A percentile compares a stretch with the other conserved stretches of the same genome.
phyloP scores from a whole-genome alignment of 163 green algal genomes.

The Chloromonas sp. region DNA sequence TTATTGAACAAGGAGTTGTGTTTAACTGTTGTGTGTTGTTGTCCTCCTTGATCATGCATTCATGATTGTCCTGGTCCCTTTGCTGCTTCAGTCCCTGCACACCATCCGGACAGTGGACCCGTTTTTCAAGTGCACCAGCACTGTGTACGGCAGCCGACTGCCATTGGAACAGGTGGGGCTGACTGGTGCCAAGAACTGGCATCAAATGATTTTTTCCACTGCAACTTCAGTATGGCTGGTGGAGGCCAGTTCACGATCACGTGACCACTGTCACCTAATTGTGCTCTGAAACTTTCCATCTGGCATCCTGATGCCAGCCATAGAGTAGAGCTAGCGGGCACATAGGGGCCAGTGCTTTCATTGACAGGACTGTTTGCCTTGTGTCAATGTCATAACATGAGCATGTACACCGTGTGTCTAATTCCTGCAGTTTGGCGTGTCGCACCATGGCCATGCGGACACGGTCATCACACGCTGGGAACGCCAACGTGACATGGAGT shows the following conservation, averaged over 20 bases:
- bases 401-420: too few species aligned
- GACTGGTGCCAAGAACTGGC: too few species aligned
- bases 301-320: neutral
- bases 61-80: too few species aligned
- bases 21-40: too few species aligned
- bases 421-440: neutral
- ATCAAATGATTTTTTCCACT: too few species aligned
- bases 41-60: too few species aligned
- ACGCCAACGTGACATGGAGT: too few species aligned
- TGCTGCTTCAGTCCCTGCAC: neutral
- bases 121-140: neutral
- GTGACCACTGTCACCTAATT: neutral
- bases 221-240: too few species aligned
- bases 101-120: neutral
- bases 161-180: neutral
- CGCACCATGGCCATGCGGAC: neutral
- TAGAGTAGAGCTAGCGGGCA: neutral
- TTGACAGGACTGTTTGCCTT: neutral
- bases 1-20: too few species aligned
- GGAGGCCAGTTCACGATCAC: too few species aligned
- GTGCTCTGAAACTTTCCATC: neutral
- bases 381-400: neutral
- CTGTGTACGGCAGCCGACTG: neutral
- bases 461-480: neutral
- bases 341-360: neutral